Evolutionary conservation across 2,329 filamentous ascomycete genomes (phyloP).

Genomic region (Penicillium sp.): DNA sequence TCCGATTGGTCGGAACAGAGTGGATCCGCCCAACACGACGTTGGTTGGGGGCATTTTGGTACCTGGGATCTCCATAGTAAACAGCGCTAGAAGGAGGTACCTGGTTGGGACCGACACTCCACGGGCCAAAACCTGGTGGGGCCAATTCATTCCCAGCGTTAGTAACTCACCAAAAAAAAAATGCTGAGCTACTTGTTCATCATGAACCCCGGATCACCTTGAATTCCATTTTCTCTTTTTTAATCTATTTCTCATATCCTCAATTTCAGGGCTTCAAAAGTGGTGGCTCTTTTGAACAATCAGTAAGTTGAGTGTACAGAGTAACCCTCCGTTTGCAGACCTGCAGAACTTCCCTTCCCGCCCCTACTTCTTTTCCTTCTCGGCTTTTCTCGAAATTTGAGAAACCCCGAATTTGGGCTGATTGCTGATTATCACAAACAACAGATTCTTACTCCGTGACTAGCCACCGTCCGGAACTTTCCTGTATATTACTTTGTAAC

Average conservation of each 20-base stretch:
- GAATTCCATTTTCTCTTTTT: background rate
- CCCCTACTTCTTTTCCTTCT: background rate
- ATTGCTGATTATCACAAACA: background rate
- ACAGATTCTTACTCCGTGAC: slow-evolving; percentile 2
- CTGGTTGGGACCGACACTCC: background rate
- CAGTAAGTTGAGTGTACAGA: background rate
- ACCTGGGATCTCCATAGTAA: background rate
- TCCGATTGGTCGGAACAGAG: background rate
- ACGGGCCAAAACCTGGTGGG: background rate
- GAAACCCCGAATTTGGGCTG: background rate
- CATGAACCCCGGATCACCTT: background rate
- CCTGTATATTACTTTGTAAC: slow-evolving; percentile 22
- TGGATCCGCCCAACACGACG: background rate
- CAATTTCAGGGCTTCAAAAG: background rate
- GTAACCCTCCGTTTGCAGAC: background rate
- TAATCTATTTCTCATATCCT: background rate
- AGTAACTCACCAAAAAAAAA: background rate
- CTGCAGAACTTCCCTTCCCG: background rate
- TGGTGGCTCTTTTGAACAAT: background rate
- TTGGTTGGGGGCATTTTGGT: background rate
- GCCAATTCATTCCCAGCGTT: background rate
- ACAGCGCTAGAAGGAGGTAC: background rate
- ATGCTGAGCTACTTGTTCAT: background rate
- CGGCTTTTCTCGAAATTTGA: slow-evolving; percentile 6
- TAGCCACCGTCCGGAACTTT: slow-evolving; percentile 10